Percentiles rank a stretch among this genome's conserved stretches.
These are phyloP conservation scores for Mesotaenium endlicherianum DNA, from an alignment of 139 green algal genomes.

Conservation along the genomic window DNA sequence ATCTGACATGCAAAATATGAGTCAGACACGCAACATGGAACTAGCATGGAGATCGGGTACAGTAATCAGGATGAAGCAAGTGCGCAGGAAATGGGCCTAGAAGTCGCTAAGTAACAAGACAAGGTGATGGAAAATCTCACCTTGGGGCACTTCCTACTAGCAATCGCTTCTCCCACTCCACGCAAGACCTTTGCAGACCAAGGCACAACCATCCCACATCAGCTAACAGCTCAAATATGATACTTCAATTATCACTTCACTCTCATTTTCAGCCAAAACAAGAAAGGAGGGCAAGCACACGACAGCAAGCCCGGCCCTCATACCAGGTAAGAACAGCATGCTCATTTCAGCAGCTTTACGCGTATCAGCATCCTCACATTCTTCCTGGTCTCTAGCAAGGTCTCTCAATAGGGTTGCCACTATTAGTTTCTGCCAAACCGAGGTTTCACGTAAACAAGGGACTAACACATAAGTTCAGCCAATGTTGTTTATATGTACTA, in stretches of 20 bases:
- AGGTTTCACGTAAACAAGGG: no score
- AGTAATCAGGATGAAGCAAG: neutral
- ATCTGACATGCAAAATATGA: conserved; percentile 64
- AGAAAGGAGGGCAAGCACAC: neutral
- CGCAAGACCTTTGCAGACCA: conserved; percentile 25
- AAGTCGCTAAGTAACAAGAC: neutral
- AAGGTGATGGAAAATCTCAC: conserved; percentile 21
- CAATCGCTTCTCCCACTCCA: conserved; percentile 83
- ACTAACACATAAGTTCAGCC: no score
- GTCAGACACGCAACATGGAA: neutral
- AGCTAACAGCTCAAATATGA: neutral
- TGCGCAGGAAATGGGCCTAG: neutral
- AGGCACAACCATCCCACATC: neutral
- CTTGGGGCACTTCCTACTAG: conserved; percentile 58
- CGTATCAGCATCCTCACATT: no score
- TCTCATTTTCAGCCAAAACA: neutral
- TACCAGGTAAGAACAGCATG: neutral
- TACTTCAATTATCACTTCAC: neutral
- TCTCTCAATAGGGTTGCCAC: no score
- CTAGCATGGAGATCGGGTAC: conserved; percentile 13
- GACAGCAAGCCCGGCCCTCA: neutral
- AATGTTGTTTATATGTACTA: no score
- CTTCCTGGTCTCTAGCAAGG: no score
- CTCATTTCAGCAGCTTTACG: neutral
- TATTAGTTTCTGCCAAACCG: no score